phyloP scores from a whole-genome alignment of 2,329 filamentous ascomycete genomes.

The Dothistroma pini region DNA sequence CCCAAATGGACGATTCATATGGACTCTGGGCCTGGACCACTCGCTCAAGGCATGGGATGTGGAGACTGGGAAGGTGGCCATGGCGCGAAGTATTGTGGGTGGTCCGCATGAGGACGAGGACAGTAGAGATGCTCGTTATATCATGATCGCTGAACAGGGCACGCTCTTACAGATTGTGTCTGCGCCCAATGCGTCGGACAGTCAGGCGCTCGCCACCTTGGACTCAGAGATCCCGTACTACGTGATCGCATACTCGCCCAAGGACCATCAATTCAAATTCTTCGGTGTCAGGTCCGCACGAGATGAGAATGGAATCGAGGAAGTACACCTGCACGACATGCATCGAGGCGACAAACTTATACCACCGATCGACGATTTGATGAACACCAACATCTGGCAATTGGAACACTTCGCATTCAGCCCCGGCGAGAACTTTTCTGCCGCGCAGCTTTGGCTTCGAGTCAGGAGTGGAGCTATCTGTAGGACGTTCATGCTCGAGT shows the following conservation, averaged over 20 bases:
- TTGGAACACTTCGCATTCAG: slow-evolving; percentile 47
- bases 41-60: slow-evolving; percentile 87
- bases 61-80: slow-evolving; percentile 71
- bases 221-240: slow-evolving; percentile 44
- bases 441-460: slow-evolving; percentile 46
- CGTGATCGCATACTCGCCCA: slow-evolving; percentile 81
- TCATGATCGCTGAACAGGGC: slow-evolving; percentile 73
- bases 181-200: slow-evolving; percentile 48
- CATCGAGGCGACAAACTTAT: slow-evolving; percentile 62
- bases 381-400: slow-evolving; percentile 51
- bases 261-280: slow-evolving; percentile 91
- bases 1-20: slow-evolving; percentile 53
- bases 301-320: slow-evolving; percentile 16
- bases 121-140: slow-evolving; percentile 60
- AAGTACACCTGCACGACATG: slow-evolving; percentile 19
- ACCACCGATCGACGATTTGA: slow-evolving; percentile 55
- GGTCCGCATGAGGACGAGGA: slow-evolving; percentile 45
- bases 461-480: slow-evolving; percentile 55
- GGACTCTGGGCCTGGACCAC: slow-evolving; percentile 87
- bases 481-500: slow-evolving; percentile 67
- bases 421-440: slow-evolving; percentile 36
- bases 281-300: slow-evolving; percentile 61
- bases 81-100: slow-evolving; percentile 73
- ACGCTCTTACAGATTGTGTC: slow-evolving; percentile 73
- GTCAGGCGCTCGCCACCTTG: slow-evolving; percentile 29